These are phyloP conservation scores for Chenopodium quinoa DNA, from an alignment of 148 eudicot species.

Conservation along the genomic window DNA sequence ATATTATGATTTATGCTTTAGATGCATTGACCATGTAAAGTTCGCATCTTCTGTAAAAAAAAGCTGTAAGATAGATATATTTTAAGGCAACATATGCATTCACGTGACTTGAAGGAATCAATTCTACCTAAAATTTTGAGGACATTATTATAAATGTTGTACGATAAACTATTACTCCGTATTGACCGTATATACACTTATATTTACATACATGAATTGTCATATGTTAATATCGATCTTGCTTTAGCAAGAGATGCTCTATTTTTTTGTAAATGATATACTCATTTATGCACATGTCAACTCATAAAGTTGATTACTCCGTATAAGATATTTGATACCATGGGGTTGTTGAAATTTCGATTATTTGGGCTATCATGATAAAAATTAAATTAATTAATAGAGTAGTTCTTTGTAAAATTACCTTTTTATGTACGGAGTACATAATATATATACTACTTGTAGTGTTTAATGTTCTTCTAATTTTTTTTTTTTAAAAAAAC, in stretches of 20 bases:
- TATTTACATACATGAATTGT: background rate
- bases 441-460: no score
- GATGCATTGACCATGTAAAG: slow-evolving; percentile 11
- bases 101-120: slow-evolving; percentile 18
- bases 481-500: no score
- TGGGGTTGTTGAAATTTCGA: background rate
- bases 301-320: background rate
- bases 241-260: slow-evolving; percentile 1
- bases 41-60: background rate
- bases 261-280: background rate
- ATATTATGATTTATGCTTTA: background rate
- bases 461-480: no score
- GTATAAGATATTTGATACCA: background rate
- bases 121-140: slow-evolving; percentile 10
- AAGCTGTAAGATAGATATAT: slow-evolving; percentile 12
- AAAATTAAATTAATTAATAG: no score
- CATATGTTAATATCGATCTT: background rate
- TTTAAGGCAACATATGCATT: slow-evolving; percentile 11
- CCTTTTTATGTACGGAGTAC: no score
- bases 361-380: no score
- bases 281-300: background rate
- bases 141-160: background rate
- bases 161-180: no score
- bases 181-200: no score
- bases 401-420: no score